These are phyloP conservation scores for Gnomoniopsis sp. DNA, from an alignment of 2,329 filamentous ascomycete species.

Conservation along the genomic window DNA sequence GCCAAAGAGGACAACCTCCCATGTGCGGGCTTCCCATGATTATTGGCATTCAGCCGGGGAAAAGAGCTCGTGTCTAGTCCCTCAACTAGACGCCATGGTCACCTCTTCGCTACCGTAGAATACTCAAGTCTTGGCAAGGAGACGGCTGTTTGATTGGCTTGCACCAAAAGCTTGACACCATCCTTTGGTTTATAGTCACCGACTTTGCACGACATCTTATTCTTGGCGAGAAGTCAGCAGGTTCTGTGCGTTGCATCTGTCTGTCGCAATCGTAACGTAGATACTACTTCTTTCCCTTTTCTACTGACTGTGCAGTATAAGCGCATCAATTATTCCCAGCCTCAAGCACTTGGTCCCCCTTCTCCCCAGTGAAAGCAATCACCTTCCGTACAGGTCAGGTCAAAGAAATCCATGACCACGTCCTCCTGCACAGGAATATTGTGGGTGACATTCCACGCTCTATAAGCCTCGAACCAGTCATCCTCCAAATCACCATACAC, in stretches of 20 bases:
- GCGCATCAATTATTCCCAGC: neutral
- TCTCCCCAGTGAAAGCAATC: constrained; percentile 36
- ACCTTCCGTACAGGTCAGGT: constrained; percentile 29
- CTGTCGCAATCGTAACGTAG: too few relatives aligned
- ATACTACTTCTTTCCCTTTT: neutral
- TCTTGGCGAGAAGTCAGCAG: too few relatives aligned
- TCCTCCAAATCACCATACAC: constrained; percentile 27
- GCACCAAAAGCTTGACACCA: too few relatives aligned
- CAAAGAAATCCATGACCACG: constrained; percentile 34
- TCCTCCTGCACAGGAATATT: constrained; percentile 36
- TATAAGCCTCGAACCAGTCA: constrained; percentile 38
- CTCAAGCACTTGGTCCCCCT: constrained; percentile 18
- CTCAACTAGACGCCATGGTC: neutral
- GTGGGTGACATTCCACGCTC: constrained; percentile 34
- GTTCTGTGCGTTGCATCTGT: too few relatives aligned
- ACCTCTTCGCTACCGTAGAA: neutral
- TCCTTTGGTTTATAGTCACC: too few relatives aligned
- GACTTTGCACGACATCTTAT: too few relatives aligned
- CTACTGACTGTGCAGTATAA: neutral
- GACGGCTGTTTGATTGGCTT: neutral
- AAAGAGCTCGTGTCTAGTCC: neutral
- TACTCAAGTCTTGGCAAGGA: neutral
- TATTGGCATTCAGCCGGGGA: neutral
- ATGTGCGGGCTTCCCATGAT: neutral
- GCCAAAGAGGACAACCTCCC: too few relatives aligned